Base-by-base conservation (phyloP, 768 basidiomycete genomes). In the Tulasnella calospora region DNA sequence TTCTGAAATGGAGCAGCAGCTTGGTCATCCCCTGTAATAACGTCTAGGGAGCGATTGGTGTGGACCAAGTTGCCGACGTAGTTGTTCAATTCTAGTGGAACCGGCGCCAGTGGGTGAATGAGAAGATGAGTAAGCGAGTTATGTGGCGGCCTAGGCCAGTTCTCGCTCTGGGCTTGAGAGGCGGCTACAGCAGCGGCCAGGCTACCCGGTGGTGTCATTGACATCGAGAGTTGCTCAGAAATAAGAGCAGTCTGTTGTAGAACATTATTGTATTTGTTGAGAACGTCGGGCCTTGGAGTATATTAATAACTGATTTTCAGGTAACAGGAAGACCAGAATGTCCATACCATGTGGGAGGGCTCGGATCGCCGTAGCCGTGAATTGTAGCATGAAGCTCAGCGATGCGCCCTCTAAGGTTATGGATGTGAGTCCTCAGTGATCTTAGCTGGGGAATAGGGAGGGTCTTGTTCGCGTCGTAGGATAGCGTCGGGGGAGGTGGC, bases 181-280 rank as follows among this genome's bases (percentile, higher is more conserved):
- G 36, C 70, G 30, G 70, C 44, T n/a, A 47, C 27, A 30, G 71
- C 74, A 15, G 80, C 71, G 19, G 76, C 73, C 78, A 77, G 80
- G 30, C 76, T 67, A 47, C 72, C 69, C 12, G 71, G 67, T 36
- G 78, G 40, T 21, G 77, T 78, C 86, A 79, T 71, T 86, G 83
- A 77, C 86, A 84, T 67, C 23, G 88, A 85, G 57, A 94, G 87
- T 0, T 90, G 88, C 74, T 87, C 89, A 67, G 91, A 91, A 81
- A 95, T 90, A 81, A 88, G 92, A 82, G 93, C 92, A 0, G 92
- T 93, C 82, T 95, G 94, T 0, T 92, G 93, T 77, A 95, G 88
- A 36, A 95, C 87, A 80, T 93, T 88, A 81, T 91, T 94, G 88
- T 94, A 95, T 86, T 94, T 94, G 19, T 91, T 90, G 76, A 95